phyloP scores from a whole-genome alignment of 768 basidiomycete genomes.

The Sistotremastrum suecicum region DNA sequence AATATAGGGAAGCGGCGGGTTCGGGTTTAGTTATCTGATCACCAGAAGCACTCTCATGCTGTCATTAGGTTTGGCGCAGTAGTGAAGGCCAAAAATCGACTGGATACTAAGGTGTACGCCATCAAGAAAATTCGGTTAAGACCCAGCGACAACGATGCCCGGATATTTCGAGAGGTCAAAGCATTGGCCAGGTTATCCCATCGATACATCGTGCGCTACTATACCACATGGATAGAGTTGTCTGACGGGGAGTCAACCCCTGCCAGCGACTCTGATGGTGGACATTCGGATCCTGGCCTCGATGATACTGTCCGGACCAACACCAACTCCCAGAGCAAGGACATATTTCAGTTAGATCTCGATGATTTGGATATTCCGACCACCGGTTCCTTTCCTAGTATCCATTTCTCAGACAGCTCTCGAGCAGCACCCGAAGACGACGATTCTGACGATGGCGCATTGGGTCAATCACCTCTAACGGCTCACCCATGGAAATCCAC shows the following conservation, averaged over 20 bases:
- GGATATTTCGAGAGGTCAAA: constrained; percentile 85
- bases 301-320: constrained; percentile 2
- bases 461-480: constrained; percentile 6
- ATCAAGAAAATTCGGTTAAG: constrained; percentile 85
- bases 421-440: constrained; percentile 18
- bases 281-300: constrained; percentile 29
- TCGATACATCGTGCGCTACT: constrained; percentile 84
- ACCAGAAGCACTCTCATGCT: constrained; percentile 53
- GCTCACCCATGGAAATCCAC: not conserved
- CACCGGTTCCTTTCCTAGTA: constrained; percentile 66
- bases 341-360: constrained; percentile 52
- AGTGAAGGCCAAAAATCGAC: constrained; percentile 82
- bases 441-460: constrained; percentile 14
- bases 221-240: constrained; percentile 81
- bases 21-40: constrained; percentile 1
- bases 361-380: constrained; percentile 46
- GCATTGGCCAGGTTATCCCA: constrained; percentile 80
- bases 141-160: constrained; percentile 64
- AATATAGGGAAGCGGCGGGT: not conserved
- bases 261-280: constrained; percentile 20
- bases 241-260: constrained; percentile 37
- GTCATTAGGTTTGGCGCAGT: constrained; percentile 71
- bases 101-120: constrained; percentile 76
- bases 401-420: constrained; percentile 52
- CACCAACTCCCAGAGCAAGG: constrained; percentile 15